Base-by-base conservation (phyloP, 2,329 filamentous ascomycete species). In the Venturia nashicola region DNA sequence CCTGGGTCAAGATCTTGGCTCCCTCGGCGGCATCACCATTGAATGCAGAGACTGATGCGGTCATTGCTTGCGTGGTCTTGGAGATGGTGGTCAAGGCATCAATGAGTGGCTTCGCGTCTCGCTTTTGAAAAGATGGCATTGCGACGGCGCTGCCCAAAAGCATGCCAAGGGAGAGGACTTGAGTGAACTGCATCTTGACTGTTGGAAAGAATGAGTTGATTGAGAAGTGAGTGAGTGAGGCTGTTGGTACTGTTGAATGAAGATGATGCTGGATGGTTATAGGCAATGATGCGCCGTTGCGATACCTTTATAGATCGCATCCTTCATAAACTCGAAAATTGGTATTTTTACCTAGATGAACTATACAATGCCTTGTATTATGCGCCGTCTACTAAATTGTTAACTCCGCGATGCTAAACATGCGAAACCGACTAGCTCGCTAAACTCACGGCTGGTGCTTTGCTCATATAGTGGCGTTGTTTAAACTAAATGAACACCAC, bases 41-140 rank as follows among this genome's bases (percentile, higher is more conserved):
- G 60, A 61, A 61, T 27, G 60, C 60, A 44, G 40, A 14, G 60
- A 61, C 43, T 11, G 40, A 14, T 44, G 60, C 48, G 60, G 60
- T 48, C 40, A 61, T 39, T 7, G 40, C 39, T 20, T 44, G 40
- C 14, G 43, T 44, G 43, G 40, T 32, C 40, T 48, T 48, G 42
- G 40, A 44, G 40, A 61, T 61, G 42, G 40, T 48, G 40, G 20
- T 61, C 18, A 61, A 48, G 40, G 40, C 40, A 18, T 61, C 60
- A 40, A 61, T n/a, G 60, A 61, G 40, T 44, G 60, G 60, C 60
- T 61, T 61, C 4, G 43, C 40, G 18, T 61, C 60, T 39, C 60
- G 60, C 40, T 61, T 61, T 23, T 44, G 60, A 23, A 59, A 39
- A 39, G 55, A 1, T 44, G 60, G 60, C 20, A n/a, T 48, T 40